Conservation (phyloP, 2,329 filamentous ascomycete genomes). For the Aspergillus arachidicola region DNA sequence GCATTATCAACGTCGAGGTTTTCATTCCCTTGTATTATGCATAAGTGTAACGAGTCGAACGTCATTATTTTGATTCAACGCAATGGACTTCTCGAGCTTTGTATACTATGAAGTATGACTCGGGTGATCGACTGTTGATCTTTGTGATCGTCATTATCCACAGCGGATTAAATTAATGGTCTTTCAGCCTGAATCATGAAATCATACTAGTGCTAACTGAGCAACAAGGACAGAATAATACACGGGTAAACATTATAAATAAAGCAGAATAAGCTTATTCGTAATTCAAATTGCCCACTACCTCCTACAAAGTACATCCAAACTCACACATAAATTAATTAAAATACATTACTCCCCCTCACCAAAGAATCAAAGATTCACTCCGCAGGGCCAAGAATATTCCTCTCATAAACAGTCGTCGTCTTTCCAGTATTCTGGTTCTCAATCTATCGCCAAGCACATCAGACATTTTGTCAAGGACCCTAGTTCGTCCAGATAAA, state of each 20-base stretch:
- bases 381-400: background rate
- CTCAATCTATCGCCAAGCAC: background rate
- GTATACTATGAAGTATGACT: background rate
- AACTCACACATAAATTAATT: no score
- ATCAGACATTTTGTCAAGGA: background rate
- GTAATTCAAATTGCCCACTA: no score
- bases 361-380: background rate
- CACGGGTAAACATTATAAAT: no score
- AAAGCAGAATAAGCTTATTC: no score
- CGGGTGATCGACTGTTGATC: background rate
- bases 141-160: background rate
- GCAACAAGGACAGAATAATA: no score
- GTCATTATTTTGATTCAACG: no score
- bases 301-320: no score
- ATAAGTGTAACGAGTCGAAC: background rate
- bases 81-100: background rate
- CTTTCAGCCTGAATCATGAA: no score
- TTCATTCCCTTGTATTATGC: background rate
- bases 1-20: background rate
- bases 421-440: background rate
- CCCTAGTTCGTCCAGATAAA: accelerated
- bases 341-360: no score
- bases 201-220: no score
- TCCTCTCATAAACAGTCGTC: background rate
- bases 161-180: background rate